phyloP scores from a whole-genome alignment of 2,329 filamentous ascomycete genomes.

The Zymoseptoria brevis region DNA sequence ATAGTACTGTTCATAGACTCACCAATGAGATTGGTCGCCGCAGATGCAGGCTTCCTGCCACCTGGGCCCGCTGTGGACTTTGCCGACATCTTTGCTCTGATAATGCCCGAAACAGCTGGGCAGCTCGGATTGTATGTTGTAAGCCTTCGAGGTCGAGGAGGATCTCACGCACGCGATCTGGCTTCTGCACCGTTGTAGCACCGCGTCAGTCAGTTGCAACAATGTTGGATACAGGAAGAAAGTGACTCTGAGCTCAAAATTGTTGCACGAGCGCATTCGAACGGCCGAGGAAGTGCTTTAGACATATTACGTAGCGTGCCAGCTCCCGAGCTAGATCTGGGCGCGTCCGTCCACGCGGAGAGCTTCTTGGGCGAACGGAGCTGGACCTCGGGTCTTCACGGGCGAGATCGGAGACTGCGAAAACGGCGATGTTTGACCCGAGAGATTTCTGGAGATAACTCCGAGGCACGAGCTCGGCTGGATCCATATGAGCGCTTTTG shows the following conservation, averaged over 20 bases:
- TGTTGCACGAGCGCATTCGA: constrained; percentile 15
- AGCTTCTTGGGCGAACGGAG: constrained; percentile 25
- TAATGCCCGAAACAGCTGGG: neutral
- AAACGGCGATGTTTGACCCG: neutral
- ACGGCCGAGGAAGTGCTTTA: constrained; percentile 17
- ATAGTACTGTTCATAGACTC: constrained; percentile 29
- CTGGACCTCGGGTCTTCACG: constrained; percentile 21
- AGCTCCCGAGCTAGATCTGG: constrained; percentile 3
- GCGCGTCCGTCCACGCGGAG: constrained; percentile 12
- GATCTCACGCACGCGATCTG: neutral
- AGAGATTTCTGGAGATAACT: neutral
- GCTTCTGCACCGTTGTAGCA: neutral
- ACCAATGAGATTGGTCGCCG: constrained; percentile 88
- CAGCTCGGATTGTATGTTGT: neutral
- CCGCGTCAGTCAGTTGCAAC: neutral
- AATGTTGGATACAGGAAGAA: neutral
- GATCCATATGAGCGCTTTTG: neutral
- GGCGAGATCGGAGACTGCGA: neutral
- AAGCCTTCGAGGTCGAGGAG: neutral
- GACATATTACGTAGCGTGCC: constrained; percentile 20
- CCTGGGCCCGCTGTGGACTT: constrained; percentile 49
- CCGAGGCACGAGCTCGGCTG: neutral
- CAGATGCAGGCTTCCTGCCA: constrained; percentile 71
- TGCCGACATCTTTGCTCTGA: constrained; percentile 46
- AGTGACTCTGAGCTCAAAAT: constrained; percentile 11